Percentiles rank a stretch among this genome's conserved stretches.
Evolutionary conservation across 2,329 filamentous ascomycete species (phyloP).

Genomic region (Kalaharituber pfeilii): DNA sequence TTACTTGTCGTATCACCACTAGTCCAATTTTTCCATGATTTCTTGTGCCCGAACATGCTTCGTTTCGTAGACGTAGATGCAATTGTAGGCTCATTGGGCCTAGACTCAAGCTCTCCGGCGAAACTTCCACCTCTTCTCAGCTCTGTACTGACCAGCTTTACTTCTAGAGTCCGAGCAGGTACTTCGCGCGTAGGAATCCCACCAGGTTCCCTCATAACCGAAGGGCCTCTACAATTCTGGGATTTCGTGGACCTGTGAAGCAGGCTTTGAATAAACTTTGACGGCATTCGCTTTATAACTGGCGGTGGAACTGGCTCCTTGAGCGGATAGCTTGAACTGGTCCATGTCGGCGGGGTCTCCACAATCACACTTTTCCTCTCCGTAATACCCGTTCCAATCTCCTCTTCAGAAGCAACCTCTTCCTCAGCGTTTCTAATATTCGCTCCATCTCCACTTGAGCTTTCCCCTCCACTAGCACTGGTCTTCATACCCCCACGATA

Average conservation of each 20-base stretch:
- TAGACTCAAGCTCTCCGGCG: not conserved
- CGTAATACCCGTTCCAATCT: not conserved
- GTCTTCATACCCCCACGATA: not conserved
- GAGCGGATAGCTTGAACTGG: not conserved
- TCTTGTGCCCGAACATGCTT: not conserved
- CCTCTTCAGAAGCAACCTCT: not conserved
- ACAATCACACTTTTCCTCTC: not conserved
- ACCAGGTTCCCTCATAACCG: not conserved
- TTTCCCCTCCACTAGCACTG: not conserved
- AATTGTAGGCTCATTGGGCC: not conserved
- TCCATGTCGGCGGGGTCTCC: not conserved
- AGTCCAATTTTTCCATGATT: not conserved
- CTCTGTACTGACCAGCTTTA: not conserved
- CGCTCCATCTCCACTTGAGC: not conserved
- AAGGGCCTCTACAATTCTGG: not conserved
- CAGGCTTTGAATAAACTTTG: not conserved
- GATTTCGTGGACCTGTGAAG: not conserved
- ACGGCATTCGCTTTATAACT: not conserved
- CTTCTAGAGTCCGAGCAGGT: not conserved
- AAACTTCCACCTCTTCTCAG: not conserved
- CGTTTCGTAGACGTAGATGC: not conserved
- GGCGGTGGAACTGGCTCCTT: not conserved
- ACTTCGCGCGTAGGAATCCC: not conserved
- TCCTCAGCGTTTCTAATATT: not conserved
- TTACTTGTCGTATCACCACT: not conserved